These are phyloP conservation scores for Fraxinus anomala DNA, from an alignment of 257 asterid genomes.

Conservation along the genomic window DNA sequence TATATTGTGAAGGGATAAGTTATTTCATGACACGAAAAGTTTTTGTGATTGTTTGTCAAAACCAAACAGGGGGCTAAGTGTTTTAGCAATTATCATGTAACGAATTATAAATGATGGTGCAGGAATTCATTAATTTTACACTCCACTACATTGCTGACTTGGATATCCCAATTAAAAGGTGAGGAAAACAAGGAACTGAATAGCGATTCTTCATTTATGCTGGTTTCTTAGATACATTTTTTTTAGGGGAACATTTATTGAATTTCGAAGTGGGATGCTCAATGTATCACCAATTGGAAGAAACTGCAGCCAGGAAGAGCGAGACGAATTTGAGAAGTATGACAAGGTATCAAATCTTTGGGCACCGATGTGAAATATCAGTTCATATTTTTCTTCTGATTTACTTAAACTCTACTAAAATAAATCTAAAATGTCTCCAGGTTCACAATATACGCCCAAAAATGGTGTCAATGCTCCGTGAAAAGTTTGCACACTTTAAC, in stretches of 20 bases:
- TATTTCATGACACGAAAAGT: not conserved
- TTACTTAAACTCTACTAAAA: constrained; percentile 19
- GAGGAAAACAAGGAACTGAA: constrained; percentile 30
- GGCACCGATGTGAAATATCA: constrained; percentile 15
- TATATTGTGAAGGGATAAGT: constrained; percentile 8
- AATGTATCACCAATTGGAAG: constrained; percentile 97
- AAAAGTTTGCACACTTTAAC: constrained; percentile 76
- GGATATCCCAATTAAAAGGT: constrained; percentile 98
- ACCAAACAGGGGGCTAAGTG: too few relatives aligned
- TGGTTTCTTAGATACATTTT: constrained; percentile 24
- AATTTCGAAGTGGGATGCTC: constrained; percentile 96
- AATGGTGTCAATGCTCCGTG: constrained; percentile 83
- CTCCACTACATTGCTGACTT: constrained; percentile 96
- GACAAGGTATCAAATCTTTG: constrained; percentile 68
- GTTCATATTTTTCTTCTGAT: constrained; percentile 1
- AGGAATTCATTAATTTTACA: constrained; percentile 90
- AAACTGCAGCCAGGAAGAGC: constrained; percentile 97
- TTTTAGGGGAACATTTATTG: constrained; percentile 89
- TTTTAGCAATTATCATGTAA: constrained; percentile 20
- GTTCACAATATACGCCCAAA: constrained; percentile 72
- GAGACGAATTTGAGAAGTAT: constrained; percentile 90
- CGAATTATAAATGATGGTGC: constrained; percentile 37
- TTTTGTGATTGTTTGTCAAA: not conserved
- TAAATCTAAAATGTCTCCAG: constrained; percentile 44
- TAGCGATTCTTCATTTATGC: not conserved